Conservation (phyloP, 2,329 filamentous ascomycete genomes). For the Penicillium sp. region DNA sequence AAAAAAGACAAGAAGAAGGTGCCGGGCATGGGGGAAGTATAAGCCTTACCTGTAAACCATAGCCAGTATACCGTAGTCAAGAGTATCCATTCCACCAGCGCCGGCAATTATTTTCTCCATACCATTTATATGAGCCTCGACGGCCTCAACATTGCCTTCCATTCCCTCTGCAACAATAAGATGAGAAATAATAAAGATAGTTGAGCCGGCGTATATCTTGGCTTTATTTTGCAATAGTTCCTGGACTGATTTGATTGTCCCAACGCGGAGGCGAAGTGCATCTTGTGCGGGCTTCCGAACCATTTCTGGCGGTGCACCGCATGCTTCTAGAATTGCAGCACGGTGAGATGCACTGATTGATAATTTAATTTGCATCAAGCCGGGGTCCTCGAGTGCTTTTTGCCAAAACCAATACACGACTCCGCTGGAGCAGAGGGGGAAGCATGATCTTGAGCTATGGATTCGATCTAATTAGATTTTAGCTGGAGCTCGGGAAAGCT, state of each 20-base stretch:
- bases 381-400: conserved; percentile 20
- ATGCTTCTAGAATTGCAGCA: conserved; percentile 15
- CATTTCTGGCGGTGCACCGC: conserved; percentile 11
- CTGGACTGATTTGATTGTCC: conserved; percentile 20
- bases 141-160: conserved; percentile 20
- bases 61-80: conserved; percentile 21
- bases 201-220: conserved; percentile 19
- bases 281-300: conserved; percentile 18
- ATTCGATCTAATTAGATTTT: conserved; percentile 14
- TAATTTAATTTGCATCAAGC: conserved; percentile 20
- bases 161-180: conserved; percentile 20
- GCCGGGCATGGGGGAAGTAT: no score
- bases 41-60: conserved; percentile 25
- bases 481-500: neutral
- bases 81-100: conserved; percentile 16
- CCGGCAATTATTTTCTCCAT: conserved; percentile 15
- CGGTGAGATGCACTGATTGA: conserved; percentile 25
- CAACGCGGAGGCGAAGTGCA: conserved; percentile 16
- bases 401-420: conserved; percentile 23
- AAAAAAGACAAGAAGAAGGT: neutral
- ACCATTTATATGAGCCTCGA: conserved; percentile 19
- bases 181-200: conserved; percentile 20
- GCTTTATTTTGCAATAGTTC: conserved; percentile 16
- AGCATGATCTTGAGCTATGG: conserved; percentile 19
- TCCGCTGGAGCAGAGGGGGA: conserved; percentile 21